Base-by-base conservation (phyloP, 768 basidiomycete species). In the Gymnopilus junonius region DNA sequence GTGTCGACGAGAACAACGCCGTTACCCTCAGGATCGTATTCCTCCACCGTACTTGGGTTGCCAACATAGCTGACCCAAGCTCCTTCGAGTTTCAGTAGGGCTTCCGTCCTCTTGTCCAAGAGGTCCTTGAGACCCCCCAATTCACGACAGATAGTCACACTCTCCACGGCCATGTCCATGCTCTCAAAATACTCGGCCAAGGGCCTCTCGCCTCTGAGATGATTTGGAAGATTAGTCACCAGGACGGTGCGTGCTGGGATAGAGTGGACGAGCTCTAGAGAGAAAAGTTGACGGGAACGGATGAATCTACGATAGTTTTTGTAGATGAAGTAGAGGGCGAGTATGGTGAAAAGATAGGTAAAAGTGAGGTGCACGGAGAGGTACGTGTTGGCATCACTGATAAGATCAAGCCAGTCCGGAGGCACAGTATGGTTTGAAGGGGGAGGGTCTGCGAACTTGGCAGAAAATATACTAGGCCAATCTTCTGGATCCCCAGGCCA, bases 141-240 rank as follows among this genome's bases (percentile, higher is more conserved):
- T 67, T 97, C 93, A 51, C 97, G 80, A 70, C 90, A 93, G 0
- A 98, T 84, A 12, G 87, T 93, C 40, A 98, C 94, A 71, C 94
- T 96, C 80, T 99, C 97, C 1, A 99, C 96, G 32, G 83, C 85
- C 65, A 96, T 78, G 8, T 85, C 85, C 86, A 98, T 88, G 67
- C 88, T 86, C 75, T 98, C 97, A 72, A 97, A 98, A 74, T 97
- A 97, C 65, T 95, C 93, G 0, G 95, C 94, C 17, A 99, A 80
- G 0, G 92, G 83, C 10, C 90, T 86, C 72, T 98, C 97, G 8
- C 90, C 88, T 67, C 89, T 89, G 2, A 99, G 82, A 65, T 96
- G 91, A n/a, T 78, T 77, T 0, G 97, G 97, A 3, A 99, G 83
- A 54, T 87, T 84, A 17, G 92, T 90, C 40, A 97, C 86, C 77